Base-by-base conservation (phyloP, 352 stramenopile species). In the Phytophthora fragariae region DNA sequence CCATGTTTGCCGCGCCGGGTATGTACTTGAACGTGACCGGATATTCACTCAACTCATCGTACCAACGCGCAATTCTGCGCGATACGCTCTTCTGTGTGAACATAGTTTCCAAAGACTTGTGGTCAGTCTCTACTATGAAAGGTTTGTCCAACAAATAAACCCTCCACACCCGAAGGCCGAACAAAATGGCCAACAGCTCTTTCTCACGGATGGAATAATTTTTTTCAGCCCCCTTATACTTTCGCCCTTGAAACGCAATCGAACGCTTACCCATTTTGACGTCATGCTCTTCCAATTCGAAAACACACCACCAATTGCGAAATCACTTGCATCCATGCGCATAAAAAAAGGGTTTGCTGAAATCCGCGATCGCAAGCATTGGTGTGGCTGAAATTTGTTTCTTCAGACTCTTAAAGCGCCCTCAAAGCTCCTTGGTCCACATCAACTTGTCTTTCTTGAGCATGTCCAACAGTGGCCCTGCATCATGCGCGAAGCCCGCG, bases 201-300 rank as follows among this genome's bases (percentile, higher is more conserved):
- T 39, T 39, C 33, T 39, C 33, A 8, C 33, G 8, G 11, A 39
- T 39, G 8, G 33, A 39, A 11, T 39, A 39, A 11, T 39, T 39
- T 6, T 10, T 39, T 11, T 39, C 33, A 12, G 33, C 33, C 8
- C 33, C 33, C 33, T 39, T 39, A 12, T 41, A 41, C 8, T 49
- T 49, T 9, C 63, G 53, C 2, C 63, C 53, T 31, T 49, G 27
- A 35, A 73, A 68, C 17, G 58, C 66, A 15, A 68, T 41, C 17
- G 66, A 24, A n/a, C 41, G 57, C 46, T 68, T 53, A 10, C 60
- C 44, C 6, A 44, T 1, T 7, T 35, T 7, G 2, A 54, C 63
- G 17, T 63, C 53, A 3, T 49, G 47, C 37, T 72, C 57, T 5
- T 27, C 24, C 24, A 27, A 27, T 27, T 27, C 1, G 24, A 27